Evolutionary conservation across 192 early-diverging fungal species (phyloP).

Genomic region (Umbelopsis sp.): DNA sequence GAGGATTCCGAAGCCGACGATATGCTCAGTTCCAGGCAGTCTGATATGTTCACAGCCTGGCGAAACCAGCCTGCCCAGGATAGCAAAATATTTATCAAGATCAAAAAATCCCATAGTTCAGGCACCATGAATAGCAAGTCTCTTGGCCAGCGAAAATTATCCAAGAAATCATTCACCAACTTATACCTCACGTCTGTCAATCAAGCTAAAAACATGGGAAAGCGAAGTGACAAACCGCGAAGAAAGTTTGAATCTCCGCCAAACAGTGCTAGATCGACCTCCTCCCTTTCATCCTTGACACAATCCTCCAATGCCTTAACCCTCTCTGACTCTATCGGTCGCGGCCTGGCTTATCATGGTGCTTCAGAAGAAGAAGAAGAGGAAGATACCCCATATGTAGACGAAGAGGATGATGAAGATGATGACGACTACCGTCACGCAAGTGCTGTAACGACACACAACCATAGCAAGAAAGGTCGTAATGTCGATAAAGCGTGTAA

Average conservation of each 20-base stretch:
- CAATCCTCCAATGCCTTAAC: conserved; percentile 8
- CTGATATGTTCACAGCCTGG: conserved; percentile 11
- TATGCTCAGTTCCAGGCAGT: neutral
- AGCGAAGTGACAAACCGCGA: neutral
- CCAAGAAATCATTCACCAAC: conserved; percentile 23
- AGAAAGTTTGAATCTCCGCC: conserved; percentile 18
- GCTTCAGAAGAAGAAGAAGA: conserved; percentile 16
- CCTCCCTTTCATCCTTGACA: conserved; percentile 18
- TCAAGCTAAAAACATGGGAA: conserved; percentile 8
- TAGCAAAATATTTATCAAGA: neutral
- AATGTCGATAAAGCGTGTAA: conserved; percentile 46
- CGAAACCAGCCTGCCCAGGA: neutral
- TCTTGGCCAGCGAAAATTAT: conserved; percentile 8
- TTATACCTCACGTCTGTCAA: conserved; percentile 5
- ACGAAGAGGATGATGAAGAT: conserved; percentile 24
- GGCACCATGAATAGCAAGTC: conserved; percentile 6
- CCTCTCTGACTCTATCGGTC: conserved; percentile 19
- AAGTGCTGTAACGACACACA: neutral
- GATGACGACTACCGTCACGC: conserved; percentile 19
- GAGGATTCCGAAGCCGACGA: neutral
- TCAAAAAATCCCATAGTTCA: conserved; percentile 8
- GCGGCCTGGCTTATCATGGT: neutral
- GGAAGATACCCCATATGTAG: conserved; percentile 1
- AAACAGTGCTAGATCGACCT: conserved; percentile 18
- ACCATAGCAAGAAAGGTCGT: conserved; percentile 25